Percentiles rank a stretch among this genome's conserved stretches.
These are phyloP conservation scores for Pseudocercospora fijiensis DNA, from an alignment of 2,329 filamentous ascomycete species.

Conservation along the genomic window DNA sequence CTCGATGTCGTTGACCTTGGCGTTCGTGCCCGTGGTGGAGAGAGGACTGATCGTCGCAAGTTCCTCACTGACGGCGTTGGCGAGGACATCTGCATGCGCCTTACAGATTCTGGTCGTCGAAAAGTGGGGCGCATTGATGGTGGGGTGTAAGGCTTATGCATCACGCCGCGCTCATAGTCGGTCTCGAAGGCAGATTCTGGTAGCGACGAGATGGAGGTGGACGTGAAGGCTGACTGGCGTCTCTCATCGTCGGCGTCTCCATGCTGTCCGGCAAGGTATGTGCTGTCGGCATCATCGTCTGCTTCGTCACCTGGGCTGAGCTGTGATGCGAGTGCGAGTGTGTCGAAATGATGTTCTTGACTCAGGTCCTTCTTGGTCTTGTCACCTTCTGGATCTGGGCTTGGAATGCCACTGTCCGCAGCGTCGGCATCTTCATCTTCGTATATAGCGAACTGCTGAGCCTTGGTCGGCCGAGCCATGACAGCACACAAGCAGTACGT, in stretches of 20 bases:
- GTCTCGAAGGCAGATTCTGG: slow-evolving; percentile 35
- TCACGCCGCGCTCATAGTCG: slow-evolving; percentile 26
- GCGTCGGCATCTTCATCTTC: slow-evolving; percentile 22
- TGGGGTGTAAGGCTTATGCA: slow-evolving; percentile 52
- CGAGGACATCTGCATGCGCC: slow-evolving; percentile 70
- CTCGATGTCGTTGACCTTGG: slow-evolving; percentile 34
- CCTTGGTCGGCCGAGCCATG: slow-evolving; percentile 54
- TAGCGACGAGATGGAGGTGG: slow-evolving; percentile 36
- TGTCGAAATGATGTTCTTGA: background rate
- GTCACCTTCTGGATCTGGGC: background rate
- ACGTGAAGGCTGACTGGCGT: slow-evolving; percentile 32
- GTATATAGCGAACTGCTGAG: slow-evolving; percentile 22
- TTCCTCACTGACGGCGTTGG: slow-evolving; percentile 57
- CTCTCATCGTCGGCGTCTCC: slow-evolving; percentile 19
- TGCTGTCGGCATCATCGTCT: slow-evolving; percentile 2
- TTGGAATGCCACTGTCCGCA: slow-evolving; percentile 10
- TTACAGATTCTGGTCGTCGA: slow-evolving; percentile 67
- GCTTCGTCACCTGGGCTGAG: background rate
- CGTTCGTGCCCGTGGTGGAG: slow-evolving; percentile 51
- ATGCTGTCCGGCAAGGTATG: slow-evolving; percentile 15
- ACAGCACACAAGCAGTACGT: background rate
- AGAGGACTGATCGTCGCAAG: slow-evolving; percentile 34
- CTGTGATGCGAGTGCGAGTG: background rate
- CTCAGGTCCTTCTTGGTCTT: background rate
- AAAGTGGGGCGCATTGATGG: slow-evolving; percentile 64